These are phyloP conservation scores for Glebionis coronaria DNA, from an alignment of 129 eudicot species.

Conservation along the genomic window DNA sequence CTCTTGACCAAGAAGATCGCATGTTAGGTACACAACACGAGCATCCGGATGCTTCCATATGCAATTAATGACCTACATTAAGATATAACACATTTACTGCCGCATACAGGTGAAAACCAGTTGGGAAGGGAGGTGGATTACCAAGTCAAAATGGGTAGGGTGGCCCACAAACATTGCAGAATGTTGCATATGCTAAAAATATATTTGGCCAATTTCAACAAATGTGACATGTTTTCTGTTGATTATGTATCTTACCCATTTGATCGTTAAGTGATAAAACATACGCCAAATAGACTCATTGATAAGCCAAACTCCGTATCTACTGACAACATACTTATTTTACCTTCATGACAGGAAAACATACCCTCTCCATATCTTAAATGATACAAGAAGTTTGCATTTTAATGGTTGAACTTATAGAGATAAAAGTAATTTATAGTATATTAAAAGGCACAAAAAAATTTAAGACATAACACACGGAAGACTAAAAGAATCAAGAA, in stretches of 20 bases:
- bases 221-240: not conserved
- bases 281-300: not conserved
- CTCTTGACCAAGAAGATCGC: constrained; percentile 87
- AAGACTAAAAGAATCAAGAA: constrained; percentile 10
- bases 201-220: too few relatives aligned
- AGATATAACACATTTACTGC: not conserved
- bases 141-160: not conserved
- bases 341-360: not conserved
- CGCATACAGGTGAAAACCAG: not conserved
- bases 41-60: constrained; percentile 89
- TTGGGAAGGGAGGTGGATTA: not conserved
- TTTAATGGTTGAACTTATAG: not conserved
- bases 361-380: constrained; percentile 6
- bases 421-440: not conserved
- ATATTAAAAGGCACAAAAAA: constrained; percentile 3
- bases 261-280: not conserved
- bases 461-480: not conserved
- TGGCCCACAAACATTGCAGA: not conserved
- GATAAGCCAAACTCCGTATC: not conserved
- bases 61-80: constrained; percentile 67
- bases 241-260: not conserved
- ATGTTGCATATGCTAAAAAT: too few relatives aligned
- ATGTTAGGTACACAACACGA: constrained; percentile 65
- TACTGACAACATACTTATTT: not conserved
- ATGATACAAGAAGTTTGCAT: not conserved